phyloP scores from a whole-genome alignment of 768 basidiomycete genomes.

The Lentinula sp. region DNA sequence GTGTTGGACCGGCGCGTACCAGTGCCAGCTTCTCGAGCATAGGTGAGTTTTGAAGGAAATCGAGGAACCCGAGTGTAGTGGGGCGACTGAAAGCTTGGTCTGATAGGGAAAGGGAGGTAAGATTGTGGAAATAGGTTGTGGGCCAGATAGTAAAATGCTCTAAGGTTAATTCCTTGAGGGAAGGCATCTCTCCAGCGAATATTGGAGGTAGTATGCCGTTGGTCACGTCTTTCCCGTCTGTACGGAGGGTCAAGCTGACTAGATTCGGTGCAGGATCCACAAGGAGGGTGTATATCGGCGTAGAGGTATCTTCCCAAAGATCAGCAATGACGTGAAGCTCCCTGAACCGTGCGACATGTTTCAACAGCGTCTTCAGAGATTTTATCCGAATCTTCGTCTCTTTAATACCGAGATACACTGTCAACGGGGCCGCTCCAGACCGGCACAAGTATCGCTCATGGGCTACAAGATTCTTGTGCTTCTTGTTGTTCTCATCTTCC shows the following conservation, averaged over 20 bases:
- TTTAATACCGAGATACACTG: constrained; percentile 2
- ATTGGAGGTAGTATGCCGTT: constrained; percentile 1
- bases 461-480: background rate
- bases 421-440: constrained; percentile 1
- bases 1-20: constrained; percentile 5
- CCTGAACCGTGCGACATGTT: background rate
- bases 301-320: constrained; percentile 1
- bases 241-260: constrained; percentile 1
- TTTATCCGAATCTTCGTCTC: background rate
- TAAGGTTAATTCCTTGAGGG: background rate
- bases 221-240: background rate
- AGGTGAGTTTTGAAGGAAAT: constrained; percentile 4
- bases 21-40: constrained; percentile 5
- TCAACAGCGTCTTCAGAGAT: background rate
- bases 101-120: constrained; percentile 3
- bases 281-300: background rate
- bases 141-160: constrained; percentile 8
- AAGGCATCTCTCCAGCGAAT: constrained; percentile 3
- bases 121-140: constrained; percentile 1
- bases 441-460: constrained; percentile 3
- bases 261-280: background rate
- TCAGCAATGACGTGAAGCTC: constrained; percentile 1
- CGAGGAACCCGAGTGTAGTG: constrained; percentile 2
- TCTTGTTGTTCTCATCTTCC: constrained; percentile 1
- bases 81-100: constrained; percentile 1